Evolutionary conservation across 768 basidiomycete species (phyloP), one percentile per base, ranked within the genome.

Genomic region (Cystofilobasidium ferigula): DNA sequence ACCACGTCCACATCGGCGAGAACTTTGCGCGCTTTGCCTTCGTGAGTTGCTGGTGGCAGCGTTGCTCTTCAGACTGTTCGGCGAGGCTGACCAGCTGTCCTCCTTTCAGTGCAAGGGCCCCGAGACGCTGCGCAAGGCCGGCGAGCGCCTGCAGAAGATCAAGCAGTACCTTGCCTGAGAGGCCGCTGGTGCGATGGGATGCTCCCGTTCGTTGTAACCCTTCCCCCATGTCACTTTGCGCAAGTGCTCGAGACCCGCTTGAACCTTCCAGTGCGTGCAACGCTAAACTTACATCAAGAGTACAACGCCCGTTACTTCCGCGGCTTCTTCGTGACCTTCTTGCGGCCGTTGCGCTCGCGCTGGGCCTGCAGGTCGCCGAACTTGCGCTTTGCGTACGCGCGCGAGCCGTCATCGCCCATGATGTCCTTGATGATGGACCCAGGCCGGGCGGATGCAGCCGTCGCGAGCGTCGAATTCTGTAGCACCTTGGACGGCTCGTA

Each of bases 351-450:
- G 20, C 84, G 84, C 24, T 82, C 85, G 71, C 85, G 81, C 48
- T 83, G 82, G 7, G 75, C 73, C 76, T 89, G 86, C 56, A 91
- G 76, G 61, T 89, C 87, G 69, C 83, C 82, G 76, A 90, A 92
- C 78, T 93, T 93, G 78, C 82, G 84, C 78, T 92, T 92, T n/a
- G 91, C 86, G 73, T 92, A 92, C 68, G 85, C 81, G 74, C 83
- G 84, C 32, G 88, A 83, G 76, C 91, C 87, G 2, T 88, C 85
- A 77, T 93, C 90, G 71, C 88, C 88, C 59, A 93, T 83, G 40
- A 94, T 80, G 72, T 93, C 91, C 69, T 92, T 89, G 28, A 95
- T 87, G 54, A 92, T 77, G 6, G 86, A 92, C 90, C 67, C 89
- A 79, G 57, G 70, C 22, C 34, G 70, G 53, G 61, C 70, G 66